Percentiles rank a stretch among this genome's conserved stretches.
phyloP scores from a whole-genome alignment of 2,329 filamentous ascomycete species.

The Trichoderma semiorbis region DNA sequence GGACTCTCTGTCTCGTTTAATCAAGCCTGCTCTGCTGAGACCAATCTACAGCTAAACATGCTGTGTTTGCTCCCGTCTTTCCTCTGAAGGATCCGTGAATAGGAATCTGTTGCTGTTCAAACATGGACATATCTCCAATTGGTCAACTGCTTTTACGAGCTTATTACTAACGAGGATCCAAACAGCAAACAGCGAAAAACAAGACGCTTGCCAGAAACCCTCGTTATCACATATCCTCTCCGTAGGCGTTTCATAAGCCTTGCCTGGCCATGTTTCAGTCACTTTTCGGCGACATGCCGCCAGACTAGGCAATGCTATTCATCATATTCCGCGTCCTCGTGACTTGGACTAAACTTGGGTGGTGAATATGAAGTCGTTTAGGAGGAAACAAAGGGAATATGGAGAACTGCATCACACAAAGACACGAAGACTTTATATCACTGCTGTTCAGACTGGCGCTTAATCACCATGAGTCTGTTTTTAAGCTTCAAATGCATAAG shows the following conservation, averaged over 20 bases:
- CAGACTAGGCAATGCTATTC: not conserved
- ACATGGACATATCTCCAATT: not conserved
- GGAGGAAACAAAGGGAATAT: not conserved
- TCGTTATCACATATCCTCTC: not conserved
- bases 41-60: not conserved
- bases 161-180: not conserved
- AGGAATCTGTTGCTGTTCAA: not conserved
- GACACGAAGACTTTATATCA: not conserved
- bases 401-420: not conserved
- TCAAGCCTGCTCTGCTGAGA: not conserved
- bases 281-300: not conserved
- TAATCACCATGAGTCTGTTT: not conserved
- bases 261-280: not conserved
- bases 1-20: not conserved
- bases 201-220: not conserved
- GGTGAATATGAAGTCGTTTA: not conserved
- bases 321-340: not conserved
- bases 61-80: not conserved
- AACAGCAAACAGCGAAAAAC: not conserved
- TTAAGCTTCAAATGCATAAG: constrained; percentile 7
- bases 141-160: not conserved
- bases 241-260: not conserved
- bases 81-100: not conserved
- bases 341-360: not conserved
- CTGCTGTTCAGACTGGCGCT: not conserved